These are phyloP conservation scores for Tricholoma furcatifolium DNA, from an alignment of 768 basidiomycete species.

Conservation along the genomic window DNA sequence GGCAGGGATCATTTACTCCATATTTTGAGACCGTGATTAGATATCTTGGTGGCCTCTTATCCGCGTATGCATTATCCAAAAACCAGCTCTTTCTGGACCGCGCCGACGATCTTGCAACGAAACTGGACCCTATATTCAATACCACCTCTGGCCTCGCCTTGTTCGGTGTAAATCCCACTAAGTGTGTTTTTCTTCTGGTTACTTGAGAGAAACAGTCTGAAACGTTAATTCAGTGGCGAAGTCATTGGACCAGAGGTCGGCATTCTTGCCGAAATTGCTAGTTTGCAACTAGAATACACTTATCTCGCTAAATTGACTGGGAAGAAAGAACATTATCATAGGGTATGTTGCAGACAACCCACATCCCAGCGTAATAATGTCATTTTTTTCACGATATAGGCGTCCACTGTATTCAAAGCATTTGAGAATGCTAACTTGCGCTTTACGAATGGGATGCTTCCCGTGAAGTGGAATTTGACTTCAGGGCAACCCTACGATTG, in stretches of 20 bases:
- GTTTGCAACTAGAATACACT: conserved; percentile 80
- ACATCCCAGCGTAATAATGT: not conserved
- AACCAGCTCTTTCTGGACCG: conserved; percentile 61
- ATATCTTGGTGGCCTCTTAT: conserved; percentile 85
- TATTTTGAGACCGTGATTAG: conserved; percentile 90
- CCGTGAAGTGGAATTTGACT: conserved; percentile 53
- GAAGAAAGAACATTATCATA: conserved; percentile 57
- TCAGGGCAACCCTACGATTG: conserved; percentile 45
- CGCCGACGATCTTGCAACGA: conserved; percentile 77
- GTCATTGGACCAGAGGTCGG: conserved; percentile 35
- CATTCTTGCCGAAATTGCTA: conserved; percentile 77
- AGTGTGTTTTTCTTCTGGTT: conserved; percentile 32
- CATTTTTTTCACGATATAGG: conserved; percentile 30
- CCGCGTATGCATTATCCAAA: conserved; percentile 74
- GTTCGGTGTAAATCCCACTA: conserved; percentile 66
- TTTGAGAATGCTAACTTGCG: conserved; percentile 47
- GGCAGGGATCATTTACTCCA: conserved; percentile 36
- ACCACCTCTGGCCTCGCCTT: conserved; percentile 69
- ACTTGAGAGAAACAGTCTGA: not conserved
- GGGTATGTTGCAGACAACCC: conserved; percentile 34
- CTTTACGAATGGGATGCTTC: conserved; percentile 61
- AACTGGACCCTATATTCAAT: conserved; percentile 70
- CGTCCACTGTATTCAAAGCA: conserved; percentile 43
- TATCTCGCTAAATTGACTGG: conserved; percentile 81
- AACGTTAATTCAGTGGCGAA: conserved; percentile 24